Conservation (phyloP, 2,329 filamentous ascomycete genomes). For the Arthrobotrys entomopaga region DNA sequence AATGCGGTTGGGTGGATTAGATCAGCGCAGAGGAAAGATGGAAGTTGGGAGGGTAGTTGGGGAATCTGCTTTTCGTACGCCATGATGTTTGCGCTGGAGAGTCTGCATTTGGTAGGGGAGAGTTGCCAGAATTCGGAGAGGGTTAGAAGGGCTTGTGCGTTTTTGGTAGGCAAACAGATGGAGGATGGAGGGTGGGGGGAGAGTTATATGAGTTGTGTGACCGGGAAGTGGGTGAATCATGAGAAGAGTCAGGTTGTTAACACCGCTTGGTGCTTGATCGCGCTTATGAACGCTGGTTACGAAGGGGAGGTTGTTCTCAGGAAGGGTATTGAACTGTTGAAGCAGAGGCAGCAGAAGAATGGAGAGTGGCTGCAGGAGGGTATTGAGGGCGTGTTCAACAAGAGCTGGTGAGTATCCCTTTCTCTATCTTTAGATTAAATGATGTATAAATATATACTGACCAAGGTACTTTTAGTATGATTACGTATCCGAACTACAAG, state of each 20-base stretch:
- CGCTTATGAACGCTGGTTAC: conserved; percentile 82
- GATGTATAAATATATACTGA: conserved; percentile 8
- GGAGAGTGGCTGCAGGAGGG: conserved; percentile 96
- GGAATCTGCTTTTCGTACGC: conserved; percentile 98
- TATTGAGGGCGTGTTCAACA: conserved; percentile 98
- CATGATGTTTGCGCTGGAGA: conserved; percentile 94
- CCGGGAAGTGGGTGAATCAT: conserved; percentile 58
- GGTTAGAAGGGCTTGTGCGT: conserved; percentile 81
- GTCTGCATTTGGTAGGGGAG: conserved; percentile 82
- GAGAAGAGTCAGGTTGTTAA: conserved; percentile 78
- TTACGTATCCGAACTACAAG: conserved; percentile 99
- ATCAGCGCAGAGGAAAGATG: conserved; percentile 77
- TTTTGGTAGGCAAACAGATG: conserved; percentile 84
- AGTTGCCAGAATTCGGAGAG: conserved; percentile 77
- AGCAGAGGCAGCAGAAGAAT: conserved; percentile 83
- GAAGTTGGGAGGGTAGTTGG: conserved; percentile 98
- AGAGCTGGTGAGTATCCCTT: conserved; percentile 77
- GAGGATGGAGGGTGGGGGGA: conserved; percentile 96
- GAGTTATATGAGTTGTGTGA: conserved; percentile 75
- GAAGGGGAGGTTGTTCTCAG: conserved; percentile 77
- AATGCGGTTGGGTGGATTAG: conserved; percentile 86
- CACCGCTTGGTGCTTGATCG: conserved; percentile 89
- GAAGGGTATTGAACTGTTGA: conserved; percentile 80
- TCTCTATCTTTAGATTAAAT: conserved; percentile 6
- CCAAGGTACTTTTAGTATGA: conserved; percentile 75